These are phyloP conservation scores for Cercophora samala DNA, from an alignment of 495 filamentous ascomycete genomes.

Conservation along the genomic window DNA sequence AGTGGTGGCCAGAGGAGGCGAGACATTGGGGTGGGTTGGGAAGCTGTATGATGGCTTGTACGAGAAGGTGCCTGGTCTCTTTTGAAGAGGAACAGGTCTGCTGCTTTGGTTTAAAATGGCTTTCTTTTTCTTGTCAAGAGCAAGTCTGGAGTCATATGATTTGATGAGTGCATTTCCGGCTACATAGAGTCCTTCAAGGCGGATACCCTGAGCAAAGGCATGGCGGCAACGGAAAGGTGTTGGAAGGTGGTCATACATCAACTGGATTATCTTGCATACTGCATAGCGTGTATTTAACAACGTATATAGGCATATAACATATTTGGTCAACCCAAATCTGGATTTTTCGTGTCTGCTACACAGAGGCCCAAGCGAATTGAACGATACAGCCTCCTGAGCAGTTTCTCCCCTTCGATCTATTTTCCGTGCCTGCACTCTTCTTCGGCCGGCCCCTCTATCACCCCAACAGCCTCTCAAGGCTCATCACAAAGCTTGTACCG, in stretches of 20 bases:
- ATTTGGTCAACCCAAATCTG: slow-evolving; percentile 9
- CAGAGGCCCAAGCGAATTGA: no score
- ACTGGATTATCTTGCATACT: slow-evolving; percentile 11
- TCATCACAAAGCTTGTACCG: slow-evolving; percentile 2
- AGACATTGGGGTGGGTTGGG: slow-evolving; percentile 70
- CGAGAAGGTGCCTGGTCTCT: slow-evolving; percentile 30
- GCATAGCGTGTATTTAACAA: slow-evolving; percentile 11
- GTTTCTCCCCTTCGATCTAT: background rate
- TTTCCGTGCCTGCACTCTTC: background rate
- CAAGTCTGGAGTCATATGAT: background rate
- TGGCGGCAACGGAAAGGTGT: background rate
- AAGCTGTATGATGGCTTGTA: slow-evolving; percentile 67
- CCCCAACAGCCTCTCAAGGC: background rate
- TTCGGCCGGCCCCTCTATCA: background rate
- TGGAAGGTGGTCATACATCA: slow-evolving; percentile 12
- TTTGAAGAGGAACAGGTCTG: slow-evolving; percentile 14
- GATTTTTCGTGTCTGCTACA: background rate
- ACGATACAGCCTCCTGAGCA: no score
- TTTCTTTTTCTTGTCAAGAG: slow-evolving; percentile 2
- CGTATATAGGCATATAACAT: background rate
- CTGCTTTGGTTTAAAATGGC: background rate
- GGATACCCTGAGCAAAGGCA: background rate
- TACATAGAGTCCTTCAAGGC: background rate
- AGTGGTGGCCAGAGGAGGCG: slow-evolving; percentile 69
- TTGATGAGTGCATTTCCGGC: slow-evolving; percentile 4